Evolutionary conservation across 495 filamentous ascomycete species (phyloP).

Genomic region (Sabuloglossum arenarium): DNA sequence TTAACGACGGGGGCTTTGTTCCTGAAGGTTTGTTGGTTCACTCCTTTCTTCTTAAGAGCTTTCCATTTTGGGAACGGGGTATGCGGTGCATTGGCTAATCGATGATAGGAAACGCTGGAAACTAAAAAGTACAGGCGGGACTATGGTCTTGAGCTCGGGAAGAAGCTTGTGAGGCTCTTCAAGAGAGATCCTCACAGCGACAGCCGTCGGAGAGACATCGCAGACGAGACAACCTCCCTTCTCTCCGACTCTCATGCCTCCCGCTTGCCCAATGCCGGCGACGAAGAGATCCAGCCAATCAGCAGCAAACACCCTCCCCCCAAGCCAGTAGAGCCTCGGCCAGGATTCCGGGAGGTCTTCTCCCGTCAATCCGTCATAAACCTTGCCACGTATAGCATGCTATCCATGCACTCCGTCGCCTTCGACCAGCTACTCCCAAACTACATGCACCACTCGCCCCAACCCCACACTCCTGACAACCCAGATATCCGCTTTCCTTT

Average conservation of each 20-base stretch:
- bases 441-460: slow-evolving; percentile 53
- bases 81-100: neutral
- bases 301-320: slow-evolving; percentile 11
- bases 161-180: slow-evolving; percentile 17
- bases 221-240: neutral
- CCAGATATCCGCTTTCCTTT: slow-evolving; percentile 45
- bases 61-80: neutral
- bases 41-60: neutral
- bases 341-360: slow-evolving; percentile 46
- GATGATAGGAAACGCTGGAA: slow-evolving; percentile 46
- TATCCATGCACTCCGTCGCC: slow-evolving; percentile 56
- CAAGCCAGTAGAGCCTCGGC: slow-evolving; percentile 17
- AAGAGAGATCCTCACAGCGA: neutral
- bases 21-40: slow-evolving; percentile 24
- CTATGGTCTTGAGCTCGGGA: slow-evolving; percentile 46
- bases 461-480: slow-evolving; percentile 26
- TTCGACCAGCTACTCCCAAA: slow-evolving; percentile 68
- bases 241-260: neutral
- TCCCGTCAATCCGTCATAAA: slow-evolving; percentile 56
- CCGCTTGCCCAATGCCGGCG: slow-evolving; percentile 7
- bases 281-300: slow-evolving; percentile 23
- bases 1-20: slow-evolving; percentile 51
- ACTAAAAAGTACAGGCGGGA: slow-evolving; percentile 39
- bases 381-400: slow-evolving; percentile 49
- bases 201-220: neutral